Evolutionary conservation across 305 asterid species (phyloP).

Genomic region (Solanum chacoense): DNA sequence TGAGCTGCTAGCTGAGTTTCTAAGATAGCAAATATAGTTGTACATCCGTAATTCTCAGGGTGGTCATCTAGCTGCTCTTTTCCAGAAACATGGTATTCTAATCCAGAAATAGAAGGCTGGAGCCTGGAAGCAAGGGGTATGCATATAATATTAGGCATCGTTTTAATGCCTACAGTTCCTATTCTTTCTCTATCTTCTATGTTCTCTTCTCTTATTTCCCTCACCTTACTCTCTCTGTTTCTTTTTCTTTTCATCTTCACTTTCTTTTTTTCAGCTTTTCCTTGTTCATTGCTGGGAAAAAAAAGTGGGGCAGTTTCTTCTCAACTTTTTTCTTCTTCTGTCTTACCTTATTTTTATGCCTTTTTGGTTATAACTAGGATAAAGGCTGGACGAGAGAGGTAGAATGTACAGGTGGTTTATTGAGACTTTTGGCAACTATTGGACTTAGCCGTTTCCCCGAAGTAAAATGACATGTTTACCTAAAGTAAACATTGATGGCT

Average conservation of each 20-base stretch:
- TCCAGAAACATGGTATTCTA: not conserved
- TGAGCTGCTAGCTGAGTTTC: slow-evolving; percentile 26
- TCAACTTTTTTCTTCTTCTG: not conserved
- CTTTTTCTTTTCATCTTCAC: not conserved
- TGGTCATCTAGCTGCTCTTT: not conserved
- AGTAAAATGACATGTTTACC: not conserved
- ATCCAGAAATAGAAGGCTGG: not conserved
- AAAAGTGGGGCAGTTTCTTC: not conserved
- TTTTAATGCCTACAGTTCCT: not conserved
- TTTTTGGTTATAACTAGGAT: not conserved
- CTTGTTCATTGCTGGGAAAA: not conserved
- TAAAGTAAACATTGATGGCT: not conserved
- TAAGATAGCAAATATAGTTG: slow-evolving; percentile 14
- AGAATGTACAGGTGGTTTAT: not conserved
- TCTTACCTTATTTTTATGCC: not conserved
- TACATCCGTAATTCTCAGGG: slow-evolving; percentile 18
- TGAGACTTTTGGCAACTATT: not conserved
- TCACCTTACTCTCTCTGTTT: not conserved
- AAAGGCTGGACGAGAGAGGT: not conserved
- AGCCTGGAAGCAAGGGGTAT: not conserved
- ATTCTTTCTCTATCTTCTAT: not conserved
- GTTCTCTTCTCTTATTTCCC: not conserved
- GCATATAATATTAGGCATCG: not conserved
- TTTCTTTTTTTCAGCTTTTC: not conserved
- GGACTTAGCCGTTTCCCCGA: not conserved